phyloP scores from a whole-genome alignment of 441 rosid species.

The Gossypium trilobum region DNA sequence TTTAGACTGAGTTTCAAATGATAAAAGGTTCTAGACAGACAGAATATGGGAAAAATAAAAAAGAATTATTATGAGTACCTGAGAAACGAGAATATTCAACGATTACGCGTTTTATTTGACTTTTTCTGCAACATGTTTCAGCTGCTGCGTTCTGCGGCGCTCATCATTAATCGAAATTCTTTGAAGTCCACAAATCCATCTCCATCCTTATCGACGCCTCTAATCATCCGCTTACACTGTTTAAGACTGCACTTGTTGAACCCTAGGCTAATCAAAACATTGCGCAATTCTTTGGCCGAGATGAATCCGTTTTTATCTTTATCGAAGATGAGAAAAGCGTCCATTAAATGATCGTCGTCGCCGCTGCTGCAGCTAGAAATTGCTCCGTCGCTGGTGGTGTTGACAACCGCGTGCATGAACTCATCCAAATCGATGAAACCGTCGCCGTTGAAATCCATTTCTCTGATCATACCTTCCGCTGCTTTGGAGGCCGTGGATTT shows the following conservation, averaged over 20 bases:
- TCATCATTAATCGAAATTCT: constrained; percentile 43
- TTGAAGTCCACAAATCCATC: constrained; percentile 48
- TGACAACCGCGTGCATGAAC: constrained; percentile 22
- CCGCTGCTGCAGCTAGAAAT: background rate
- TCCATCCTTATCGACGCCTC: constrained; percentile 35
- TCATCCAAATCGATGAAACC: constrained; percentile 39
- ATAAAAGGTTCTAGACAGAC: background rate
- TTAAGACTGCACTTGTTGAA: constrained; percentile 25
- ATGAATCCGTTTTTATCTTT: constrained; percentile 35
- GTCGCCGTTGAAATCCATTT: constrained; percentile 36
- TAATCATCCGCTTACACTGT: constrained; percentile 41
- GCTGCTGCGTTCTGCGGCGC: constrained; percentile 12
- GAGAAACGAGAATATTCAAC: constrained; percentile 5
- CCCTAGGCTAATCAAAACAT: constrained; percentile 32
- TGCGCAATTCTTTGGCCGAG: constrained; percentile 39
- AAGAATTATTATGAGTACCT: background rate
- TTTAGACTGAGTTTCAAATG: background rate
- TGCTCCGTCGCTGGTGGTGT: background rate
- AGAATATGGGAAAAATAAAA: background rate
- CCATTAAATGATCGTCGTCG: constrained; percentile 26
- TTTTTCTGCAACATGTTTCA: background rate
- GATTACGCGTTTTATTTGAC: constrained; percentile 10
- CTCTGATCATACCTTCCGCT: constrained; percentile 33
- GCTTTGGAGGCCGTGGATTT: constrained; percentile 25
- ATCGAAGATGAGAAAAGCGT: constrained; percentile 38